Evolutionary conservation across 2,329 filamentous ascomycete genomes (phyloP).

Genomic region (Pseudogymnoascus verrucosus): DNA sequence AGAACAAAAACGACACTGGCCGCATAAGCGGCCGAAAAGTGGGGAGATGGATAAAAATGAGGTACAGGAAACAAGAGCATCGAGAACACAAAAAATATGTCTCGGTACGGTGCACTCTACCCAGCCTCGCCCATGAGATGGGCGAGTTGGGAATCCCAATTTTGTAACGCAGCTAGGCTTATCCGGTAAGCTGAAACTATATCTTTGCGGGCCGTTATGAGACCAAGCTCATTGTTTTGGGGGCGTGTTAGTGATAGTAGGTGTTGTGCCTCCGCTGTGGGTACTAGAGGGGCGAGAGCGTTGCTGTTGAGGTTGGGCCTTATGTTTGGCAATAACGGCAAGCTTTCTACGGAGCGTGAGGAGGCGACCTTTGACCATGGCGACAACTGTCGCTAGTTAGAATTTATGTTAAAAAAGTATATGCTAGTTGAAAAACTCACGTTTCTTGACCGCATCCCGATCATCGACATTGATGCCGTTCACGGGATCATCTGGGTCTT

Average conservation of each 20-base stretch:
- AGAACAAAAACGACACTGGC: background rate
- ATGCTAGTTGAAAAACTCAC: slow-evolving; percentile 39
- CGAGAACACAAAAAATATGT: background rate
- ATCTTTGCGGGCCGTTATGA: slow-evolving; percentile 1
- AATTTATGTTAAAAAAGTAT: slow-evolving; percentile 20
- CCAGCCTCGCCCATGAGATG: background rate
- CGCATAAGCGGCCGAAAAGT: background rate
- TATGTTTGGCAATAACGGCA: slow-evolving; percentile 47
- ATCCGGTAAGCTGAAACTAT: slow-evolving; percentile 1
- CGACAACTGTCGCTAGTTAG: slow-evolving; percentile 43
- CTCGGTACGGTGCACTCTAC: background rate
- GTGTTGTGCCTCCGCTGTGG: slow-evolving; percentile 27
- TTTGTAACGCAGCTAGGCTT: background rate
- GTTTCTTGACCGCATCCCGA: slow-evolving; percentile 62
- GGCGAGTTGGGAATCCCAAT: background rate
- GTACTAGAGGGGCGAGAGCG: slow-evolving; percentile 23
- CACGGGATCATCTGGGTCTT: slow-evolving; percentile 24
- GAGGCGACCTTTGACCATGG: slow-evolving; percentile 53
- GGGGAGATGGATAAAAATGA: background rate
- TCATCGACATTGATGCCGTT: slow-evolving; percentile 59
- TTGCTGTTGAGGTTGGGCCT: slow-evolving; percentile 20
- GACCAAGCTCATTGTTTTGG: slow-evolving; percentile 12
- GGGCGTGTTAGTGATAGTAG: slow-evolving; percentile 26
- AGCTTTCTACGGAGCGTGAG: slow-evolving; percentile 51
- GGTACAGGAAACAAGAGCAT: background rate